Evolutionary conservation across 176 grass and related monocot genomes (phyloP), one percentile per base, ranked within the genome.

Genomic region (Chloris gayana): DNA sequence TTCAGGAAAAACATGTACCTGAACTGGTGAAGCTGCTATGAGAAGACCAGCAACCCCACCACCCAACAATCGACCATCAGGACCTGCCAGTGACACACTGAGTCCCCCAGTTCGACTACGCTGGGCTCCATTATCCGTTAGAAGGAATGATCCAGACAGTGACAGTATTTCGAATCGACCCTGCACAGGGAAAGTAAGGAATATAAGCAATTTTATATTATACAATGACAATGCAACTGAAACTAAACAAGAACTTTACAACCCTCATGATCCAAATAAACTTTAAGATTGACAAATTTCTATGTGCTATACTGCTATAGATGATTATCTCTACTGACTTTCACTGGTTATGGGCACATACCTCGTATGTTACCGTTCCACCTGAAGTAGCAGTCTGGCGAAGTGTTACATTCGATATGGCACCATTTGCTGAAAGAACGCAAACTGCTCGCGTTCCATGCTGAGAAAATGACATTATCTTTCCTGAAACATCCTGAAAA

Each of bases 281-380:
- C 31, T 62, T 31, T 5, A 29, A 0, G 53, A 56, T 32, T 25
- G 75, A 59, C 8, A 67, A 47, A 49, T 18, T 37, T 72, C 75
- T 29, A 37, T 66, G 24, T 31, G 70, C 47, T 5, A 37, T 37
- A 2, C n/a, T n/a, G n/a, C n/a, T 35, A 77, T 65, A 26, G 2
- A 26, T 6, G 26, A 75, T 42, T 41, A 17, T 30, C 19, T 26
- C 3, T 77, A 78, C 66, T 26, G 49, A 31, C 18, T 57, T 86
- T 32, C 5, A 51, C 42, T 41, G 46, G 31, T 34, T 78, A 41
- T 65, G 79, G 65, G n/a, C 60, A 86, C 85, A 83, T 61, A 95
- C 93, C 97, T 99, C 97, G 6, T 99, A 99, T 84, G 97, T 93
- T 84, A 99, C 97, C 69, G 97, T 99, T 86, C 97, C 97, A 80